Base-by-base conservation (phyloP, 345 rosid genomes). In the Lumnitzera racemosa region DNA sequence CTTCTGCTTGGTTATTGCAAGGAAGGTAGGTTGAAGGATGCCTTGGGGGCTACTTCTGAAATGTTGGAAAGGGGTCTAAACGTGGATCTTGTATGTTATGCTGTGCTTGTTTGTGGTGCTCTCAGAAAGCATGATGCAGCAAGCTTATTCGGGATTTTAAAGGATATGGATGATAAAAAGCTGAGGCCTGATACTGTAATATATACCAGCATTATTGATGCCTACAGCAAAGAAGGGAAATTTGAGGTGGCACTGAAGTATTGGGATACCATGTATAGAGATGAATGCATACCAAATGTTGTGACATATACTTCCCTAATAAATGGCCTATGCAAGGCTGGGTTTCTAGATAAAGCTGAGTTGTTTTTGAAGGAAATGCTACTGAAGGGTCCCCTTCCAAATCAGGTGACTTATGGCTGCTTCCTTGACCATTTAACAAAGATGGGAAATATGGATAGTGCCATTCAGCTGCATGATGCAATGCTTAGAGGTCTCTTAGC, bases 151-250 rank as follows among this genome's bases (percentile, higher is more conserved):
- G 69, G 58, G 60, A 78, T 90, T 50, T 57, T 94, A 63, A 83
- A 86, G 70, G 86, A 86, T 69, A 84, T 94, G 96, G 74, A 71
- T 63, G 75, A 75, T 55, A 72, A 56, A 56, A 82, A 86, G 61
- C 72, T 90, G 64, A 84, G 62, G 71, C 99, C 99, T 49, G 99
- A 94, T 70, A 67, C 51, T 55, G 79, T 83, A 59, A 81, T 81
- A 15, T 90, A 86, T 48, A 87, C 97, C 56, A 86, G 85, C 76
- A 86, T 90, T 90, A 90, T 94, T 47, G 95, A 84, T 72, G 86
- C 87, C 53, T 80, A 83, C 55, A 67, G 84, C 72, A 88, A 86
- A 82, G 70, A 73, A 0, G 96, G 96, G 67, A 81, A 88, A 64
- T 61, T 94, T 47, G 76, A 74, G 72, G 77, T 76, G 72, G 97